Percentiles rank a stretch among this genome's conserved stretches.
Conservation (phyloP, 306 rosid species). For the Neltuma alba region DNA sequence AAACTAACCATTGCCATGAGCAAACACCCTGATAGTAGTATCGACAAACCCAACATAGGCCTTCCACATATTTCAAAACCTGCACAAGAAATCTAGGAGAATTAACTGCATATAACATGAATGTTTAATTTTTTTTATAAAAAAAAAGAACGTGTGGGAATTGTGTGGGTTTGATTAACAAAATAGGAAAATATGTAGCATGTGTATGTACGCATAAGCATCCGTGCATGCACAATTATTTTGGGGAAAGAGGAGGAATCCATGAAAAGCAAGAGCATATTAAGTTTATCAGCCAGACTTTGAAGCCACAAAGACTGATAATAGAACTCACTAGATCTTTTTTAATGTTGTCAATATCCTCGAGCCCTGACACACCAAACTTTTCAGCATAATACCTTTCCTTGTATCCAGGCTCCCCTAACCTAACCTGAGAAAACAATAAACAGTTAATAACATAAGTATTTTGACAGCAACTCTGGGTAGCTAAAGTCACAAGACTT, state of each 20-base stretch:
- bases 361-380: slow-evolving; percentile 59
- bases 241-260: background rate
- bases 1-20: slow-evolving; percentile 93
- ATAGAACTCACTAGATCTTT: slow-evolving; percentile 57
- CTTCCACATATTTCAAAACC: slow-evolving; percentile 93
- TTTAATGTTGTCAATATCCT: slow-evolving; percentile 66
- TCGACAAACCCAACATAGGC: slow-evolving; percentile 97
- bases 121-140: too few relatives aligned
- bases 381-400: slow-evolving; percentile 94
- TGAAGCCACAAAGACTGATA: slow-evolving; percentile 10
- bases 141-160: slow-evolving; percentile 1
- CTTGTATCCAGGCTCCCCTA: slow-evolving; percentile 96
- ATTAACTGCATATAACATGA: slow-evolving; percentile 29
- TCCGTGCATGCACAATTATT: background rate
- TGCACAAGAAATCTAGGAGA: slow-evolving; percentile 43
- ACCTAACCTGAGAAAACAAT: slow-evolving; percentile 66
- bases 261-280: slow-evolving; percentile 15
- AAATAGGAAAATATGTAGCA: slow-evolving; percentile 15
- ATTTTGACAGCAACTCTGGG: slow-evolving; percentile 18
- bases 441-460: slow-evolving; percentile 8
- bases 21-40: slow-evolving; percentile 97
- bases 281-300: slow-evolving; percentile 5
- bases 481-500: slow-evolving; percentile 15
- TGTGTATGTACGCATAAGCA: background rate
- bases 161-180: slow-evolving; percentile 16